Evolutionary conservation across 2,329 filamentous ascomycete species (phyloP).

Genomic region (Onygena corvina): DNA sequence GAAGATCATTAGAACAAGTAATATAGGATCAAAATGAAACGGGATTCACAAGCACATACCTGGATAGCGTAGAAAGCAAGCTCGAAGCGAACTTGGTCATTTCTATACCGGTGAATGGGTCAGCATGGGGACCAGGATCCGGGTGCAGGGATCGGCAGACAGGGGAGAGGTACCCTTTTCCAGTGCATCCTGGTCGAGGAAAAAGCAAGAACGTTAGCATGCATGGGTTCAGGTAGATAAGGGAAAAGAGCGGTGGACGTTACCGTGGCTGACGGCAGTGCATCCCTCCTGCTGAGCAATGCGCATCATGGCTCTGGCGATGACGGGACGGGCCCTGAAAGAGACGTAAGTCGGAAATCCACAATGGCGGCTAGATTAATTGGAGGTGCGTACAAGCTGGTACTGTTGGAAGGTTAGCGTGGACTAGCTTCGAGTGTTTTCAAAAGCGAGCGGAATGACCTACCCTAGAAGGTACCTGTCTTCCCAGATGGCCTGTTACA

Average conservation of each 20-base stretch:
- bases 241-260: neutral
- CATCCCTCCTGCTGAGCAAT: slow-evolving; percentile 35
- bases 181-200: slow-evolving; percentile 29
- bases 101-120: slow-evolving; percentile 17
- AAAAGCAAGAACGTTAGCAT: neutral
- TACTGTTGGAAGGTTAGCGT: slow-evolving; percentile 22
- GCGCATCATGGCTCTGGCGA: slow-evolving; percentile 36
- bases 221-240: neutral
- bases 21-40: neutral
- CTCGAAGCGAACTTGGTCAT: slow-evolving; percentile 41
- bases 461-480: slow-evolving; percentile 49
- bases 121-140: neutral
- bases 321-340: slow-evolving; percentile 34
- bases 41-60: slow-evolving; percentile 2
- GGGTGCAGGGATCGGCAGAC: neutral
- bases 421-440: neutral
- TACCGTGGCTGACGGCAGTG: slow-evolving; percentile 30
- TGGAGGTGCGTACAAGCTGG: slow-evolving; percentile 21
- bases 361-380: neutral
- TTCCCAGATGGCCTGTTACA: slow-evolving; percentile 52
- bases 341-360: neutral
- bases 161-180: slow-evolving; percentile 27
- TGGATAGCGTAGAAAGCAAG: slow-evolving; percentile 39
- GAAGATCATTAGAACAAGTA: slow-evolving; percentile 3
- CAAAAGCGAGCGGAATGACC: slow-evolving; percentile 9